Evolutionary conservation across 768 basidiomycete genomes (phyloP).

Genomic region (Holtermanniella nyarrowii): DNA sequence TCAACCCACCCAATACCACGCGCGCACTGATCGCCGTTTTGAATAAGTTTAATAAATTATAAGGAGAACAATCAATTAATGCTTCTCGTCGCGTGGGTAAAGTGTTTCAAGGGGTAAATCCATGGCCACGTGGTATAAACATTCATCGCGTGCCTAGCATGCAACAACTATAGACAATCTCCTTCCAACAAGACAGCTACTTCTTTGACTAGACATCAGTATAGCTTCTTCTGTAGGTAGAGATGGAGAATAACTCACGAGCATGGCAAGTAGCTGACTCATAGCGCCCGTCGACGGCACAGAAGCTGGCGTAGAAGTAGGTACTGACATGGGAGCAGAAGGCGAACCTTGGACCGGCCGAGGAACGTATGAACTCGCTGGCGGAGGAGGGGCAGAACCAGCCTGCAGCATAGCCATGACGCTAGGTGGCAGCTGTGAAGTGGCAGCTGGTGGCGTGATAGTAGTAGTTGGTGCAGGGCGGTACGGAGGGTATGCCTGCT

Average conservation of each 20-base stretch:
- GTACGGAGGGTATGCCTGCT: slow-evolving; percentile 16
- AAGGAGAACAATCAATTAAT: too few relatives aligned
- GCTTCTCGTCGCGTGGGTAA: neutral
- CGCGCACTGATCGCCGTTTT: too few relatives aligned
- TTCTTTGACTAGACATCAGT: too few relatives aligned
- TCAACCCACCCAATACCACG: too few relatives aligned
- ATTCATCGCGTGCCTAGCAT: too few relatives aligned
- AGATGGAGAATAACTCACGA: slow-evolving; percentile 8
- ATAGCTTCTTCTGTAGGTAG: neutral
- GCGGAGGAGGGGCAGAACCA: too few relatives aligned
- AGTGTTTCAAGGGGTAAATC: neutral
- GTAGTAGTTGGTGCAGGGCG: slow-evolving; percentile 39
- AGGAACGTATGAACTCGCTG: neutral
- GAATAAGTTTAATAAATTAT: too few relatives aligned
- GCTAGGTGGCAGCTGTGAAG: slow-evolving; percentile 52
- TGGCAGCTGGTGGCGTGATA: slow-evolving; percentile 32
- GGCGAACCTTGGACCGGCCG: neutral
- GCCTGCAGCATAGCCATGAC: slow-evolving; percentile 57
- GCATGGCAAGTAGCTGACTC: slow-evolving; percentile 16
- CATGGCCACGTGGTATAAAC: too few relatives aligned
- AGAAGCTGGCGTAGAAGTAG: slow-evolving; percentile 1
- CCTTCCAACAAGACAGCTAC: too few relatives aligned
- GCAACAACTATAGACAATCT: too few relatives aligned
- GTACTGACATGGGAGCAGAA: neutral
- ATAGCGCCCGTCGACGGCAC: slow-evolving; percentile 8